A percentile compares a stretch with the other conserved stretches of the same genome.
Evolutionary conservation across 1,284 basidiomycete species (phyloP).

Genomic region (Ceratobasidium sp.): DNA sequence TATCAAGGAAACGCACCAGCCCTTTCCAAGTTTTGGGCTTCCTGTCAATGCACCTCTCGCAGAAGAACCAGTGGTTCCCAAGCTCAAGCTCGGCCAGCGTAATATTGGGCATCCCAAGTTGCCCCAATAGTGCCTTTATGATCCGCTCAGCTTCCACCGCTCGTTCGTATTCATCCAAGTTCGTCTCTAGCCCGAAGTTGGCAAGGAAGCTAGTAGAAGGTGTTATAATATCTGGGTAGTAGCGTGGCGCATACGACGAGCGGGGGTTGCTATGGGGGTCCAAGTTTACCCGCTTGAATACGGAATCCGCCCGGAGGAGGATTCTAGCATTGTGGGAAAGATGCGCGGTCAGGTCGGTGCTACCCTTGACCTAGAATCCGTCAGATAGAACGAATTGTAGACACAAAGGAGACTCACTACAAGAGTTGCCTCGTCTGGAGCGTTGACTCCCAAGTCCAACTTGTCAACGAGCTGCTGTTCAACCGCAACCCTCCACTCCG

Average conservation of each 20-base stretch:
- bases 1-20: neutral
- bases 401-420: neutral
- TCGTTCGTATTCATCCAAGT: neutral
- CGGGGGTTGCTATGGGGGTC: neutral
- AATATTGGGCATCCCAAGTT: neutral
- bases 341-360: neutral
- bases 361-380: neutral
- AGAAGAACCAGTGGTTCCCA: neutral
- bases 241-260: neutral
- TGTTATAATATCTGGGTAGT: neutral
- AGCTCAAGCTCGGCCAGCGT: neutral
- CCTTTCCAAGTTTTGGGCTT: neutral
- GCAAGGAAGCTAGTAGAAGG: neutral
- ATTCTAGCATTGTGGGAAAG: neutral
- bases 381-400: neutral
- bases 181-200: neutral
- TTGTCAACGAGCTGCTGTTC: constrained; percentile 8
- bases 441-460: neutral
- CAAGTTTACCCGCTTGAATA: neutral
- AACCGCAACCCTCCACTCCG: neutral
- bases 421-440: neutral
- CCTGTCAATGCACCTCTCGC: neutral
- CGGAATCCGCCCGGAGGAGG: constrained; percentile 13
- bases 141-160: neutral
- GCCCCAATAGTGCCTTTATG: neutral